Conservation (phyloP, 306 rosid species). For the Clitoria ternatea region DNA sequence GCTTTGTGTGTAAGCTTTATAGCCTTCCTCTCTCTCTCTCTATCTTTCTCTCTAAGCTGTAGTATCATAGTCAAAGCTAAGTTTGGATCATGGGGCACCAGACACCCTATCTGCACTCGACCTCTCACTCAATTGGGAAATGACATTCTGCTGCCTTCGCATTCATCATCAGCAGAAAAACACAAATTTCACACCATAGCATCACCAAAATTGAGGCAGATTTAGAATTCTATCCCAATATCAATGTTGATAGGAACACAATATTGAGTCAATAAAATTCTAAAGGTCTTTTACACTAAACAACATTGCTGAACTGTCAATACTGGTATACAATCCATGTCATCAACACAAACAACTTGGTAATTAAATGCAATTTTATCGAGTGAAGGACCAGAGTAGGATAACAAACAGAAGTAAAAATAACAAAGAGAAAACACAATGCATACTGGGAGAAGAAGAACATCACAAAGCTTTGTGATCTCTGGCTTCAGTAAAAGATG, state of each 20-base stretch:
- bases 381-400: constrained; percentile 15
- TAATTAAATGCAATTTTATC: neutral
- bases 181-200: neutral
- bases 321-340: neutral
- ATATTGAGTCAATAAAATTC: constrained; percentile 9
- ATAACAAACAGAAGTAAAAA: constrained; percentile 20
- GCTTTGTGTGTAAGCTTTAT: no score
- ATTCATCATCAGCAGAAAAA: neutral
- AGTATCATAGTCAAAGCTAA: no score
- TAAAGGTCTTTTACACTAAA: neutral
- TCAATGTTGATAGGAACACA: neutral
- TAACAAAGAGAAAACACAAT: neutral
- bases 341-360: neutral
- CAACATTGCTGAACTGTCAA: neutral
- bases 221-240: neutral
- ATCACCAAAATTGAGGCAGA: neutral
- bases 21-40: no score
- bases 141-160: no score
- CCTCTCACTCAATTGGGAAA: no score
- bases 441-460: constrained; percentile 42
- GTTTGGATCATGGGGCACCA: no score
- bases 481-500: constrained; percentile 41
- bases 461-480: constrained; percentile 31
- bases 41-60: no score
- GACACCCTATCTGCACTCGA: no score